Percentiles rank a stretch among this genome's conserved stretches.
Conservation (phyloP, 345 rosid species). For the Aurinia saxatilis region DNA sequence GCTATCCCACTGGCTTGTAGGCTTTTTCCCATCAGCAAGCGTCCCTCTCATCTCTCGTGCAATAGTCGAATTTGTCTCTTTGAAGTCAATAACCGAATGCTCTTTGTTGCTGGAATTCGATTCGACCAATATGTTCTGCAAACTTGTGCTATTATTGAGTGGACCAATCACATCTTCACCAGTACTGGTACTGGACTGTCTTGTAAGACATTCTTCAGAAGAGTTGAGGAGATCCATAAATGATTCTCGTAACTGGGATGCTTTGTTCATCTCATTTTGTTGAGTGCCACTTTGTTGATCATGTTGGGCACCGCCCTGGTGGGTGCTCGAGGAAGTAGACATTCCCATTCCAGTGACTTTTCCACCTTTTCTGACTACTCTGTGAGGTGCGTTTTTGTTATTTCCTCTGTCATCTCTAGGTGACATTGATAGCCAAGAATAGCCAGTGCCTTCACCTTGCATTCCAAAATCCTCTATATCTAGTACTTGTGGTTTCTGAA, state of each 20-base stretch:
- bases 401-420: constrained; percentile 28
- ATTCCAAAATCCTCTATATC: constrained; percentile 36
- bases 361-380: constrained; percentile 20
- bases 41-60: constrained; percentile 45
- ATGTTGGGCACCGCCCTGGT: constrained; percentile 22
- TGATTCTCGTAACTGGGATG: constrained; percentile 22
- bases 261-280: constrained; percentile 27
- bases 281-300: constrained; percentile 25
- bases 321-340: constrained; percentile 19
- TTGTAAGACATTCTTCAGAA: constrained; percentile 22
- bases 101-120: constrained; percentile 34
- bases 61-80: constrained; percentile 25
- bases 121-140: constrained; percentile 24
- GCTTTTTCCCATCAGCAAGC: constrained; percentile 34
- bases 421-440: constrained; percentile 41
- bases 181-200: constrained; percentile 25
- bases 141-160: constrained; percentile 16
- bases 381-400: constrained; percentile 19
- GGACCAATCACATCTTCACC: constrained; percentile 26
- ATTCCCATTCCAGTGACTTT: constrained; percentile 8
- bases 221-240: constrained; percentile 19
- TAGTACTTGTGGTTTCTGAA: constrained; percentile 20
- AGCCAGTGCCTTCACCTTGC: constrained; percentile 37
- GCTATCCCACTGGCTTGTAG: constrained; percentile 66
- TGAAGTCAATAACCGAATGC: constrained; percentile 20